Evolutionary conservation across 495 filamentous ascomycete genomes (phyloP), one percentile per base, ranked within the genome.

Genomic region (Ascodesmis nigricans): DNA sequence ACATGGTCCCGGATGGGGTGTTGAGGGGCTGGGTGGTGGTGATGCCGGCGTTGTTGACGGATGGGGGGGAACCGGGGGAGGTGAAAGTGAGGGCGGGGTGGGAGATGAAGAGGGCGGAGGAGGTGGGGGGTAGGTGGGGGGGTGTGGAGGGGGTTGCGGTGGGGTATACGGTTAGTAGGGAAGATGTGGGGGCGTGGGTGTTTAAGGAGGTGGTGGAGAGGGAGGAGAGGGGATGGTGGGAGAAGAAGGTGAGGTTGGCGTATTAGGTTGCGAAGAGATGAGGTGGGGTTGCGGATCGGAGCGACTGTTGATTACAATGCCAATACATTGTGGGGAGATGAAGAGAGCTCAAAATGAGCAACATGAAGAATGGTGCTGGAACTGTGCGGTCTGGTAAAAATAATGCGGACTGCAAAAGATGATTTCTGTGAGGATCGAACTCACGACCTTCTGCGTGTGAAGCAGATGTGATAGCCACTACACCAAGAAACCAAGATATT

Each of bases 171-270:
- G 51, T 62, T 27, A 39, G 42, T 16, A 38, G 52, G 36, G 44
- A 45, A 31, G 52, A 58, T 47, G 48, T 60, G 34, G 59, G 59
- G 2, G 33, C 38, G 34, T 62, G 57, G 52, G 46, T 62, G 28
- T 62, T 54, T 39, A 42, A 50, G 40, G 54, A 59, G 36, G 36
- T 58, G 31, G 39, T 61, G 7, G 35, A 39, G 18, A 34, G 40
- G 4, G 53, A 49, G 21, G 54, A 50, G 7, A 42, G 47, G 15
- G 38, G 37, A 26, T 62, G 54, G 55, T 41, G 45, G 29, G 56
- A 55, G 8, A 44, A 52, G 39, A 56, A 47, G 31, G 56, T 56
- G 6, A 44, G 45, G 8, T 32, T 61, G 18, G 57, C 55, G 15
- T 43, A 42, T 31, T 60, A 45, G 40, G 4, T 7, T 33, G 6